Evolutionary conservation across 2,329 filamentous ascomycete genomes (phyloP), one percentile per base, ranked within the genome.

Genomic region (Penicillium olsonii): DNA sequence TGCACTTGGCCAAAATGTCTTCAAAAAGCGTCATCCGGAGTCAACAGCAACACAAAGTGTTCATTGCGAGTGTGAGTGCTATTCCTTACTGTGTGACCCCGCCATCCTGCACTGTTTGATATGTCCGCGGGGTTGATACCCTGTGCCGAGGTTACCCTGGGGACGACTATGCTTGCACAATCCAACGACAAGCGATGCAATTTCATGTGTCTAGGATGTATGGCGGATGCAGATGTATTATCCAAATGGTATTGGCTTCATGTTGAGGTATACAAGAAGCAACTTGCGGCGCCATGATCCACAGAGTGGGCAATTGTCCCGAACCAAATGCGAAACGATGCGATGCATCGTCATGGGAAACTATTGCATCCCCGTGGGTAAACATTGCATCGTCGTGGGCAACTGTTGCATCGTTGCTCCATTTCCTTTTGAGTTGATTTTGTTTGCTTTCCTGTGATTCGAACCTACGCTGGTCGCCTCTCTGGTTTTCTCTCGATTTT

Each of bases 61-160:
- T 61, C 15, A 41, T 62, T 47, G 59, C 59, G 39, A 62, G 59
- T 50, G 59, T 62, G 39, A 62, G 59, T 62, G 14, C 5, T 27
- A 38, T 35, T 29, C 35, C 20, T 26, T 43, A 22, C 40, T 38
- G 18, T 24, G 38, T 35, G 19, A 17, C 29, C 33, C 26, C 27
- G 34, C 17, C 34, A 22, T 40, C 40, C n/a, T 37, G 17, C 37
- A 11, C 34, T 38, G 37, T 42, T 24, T 40, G 33, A 40, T 31
- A 42, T 34, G 22, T 42, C 7, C n/a, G n/a, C 22, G 42, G 33
- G 33, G 29, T 45, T 18, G 27, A 33, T 34, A 18, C 24, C 20
- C 33, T 39, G 8, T 44, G 17, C 46, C 46, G 46, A 48, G 40
- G 40, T n/a, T 20, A 18, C 15, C n/a, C 18, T 9, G 27, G 22